phyloP scores from a whole-genome alignment of 495 filamentous ascomycete species.

The Penicillium ochrochloron region DNA sequence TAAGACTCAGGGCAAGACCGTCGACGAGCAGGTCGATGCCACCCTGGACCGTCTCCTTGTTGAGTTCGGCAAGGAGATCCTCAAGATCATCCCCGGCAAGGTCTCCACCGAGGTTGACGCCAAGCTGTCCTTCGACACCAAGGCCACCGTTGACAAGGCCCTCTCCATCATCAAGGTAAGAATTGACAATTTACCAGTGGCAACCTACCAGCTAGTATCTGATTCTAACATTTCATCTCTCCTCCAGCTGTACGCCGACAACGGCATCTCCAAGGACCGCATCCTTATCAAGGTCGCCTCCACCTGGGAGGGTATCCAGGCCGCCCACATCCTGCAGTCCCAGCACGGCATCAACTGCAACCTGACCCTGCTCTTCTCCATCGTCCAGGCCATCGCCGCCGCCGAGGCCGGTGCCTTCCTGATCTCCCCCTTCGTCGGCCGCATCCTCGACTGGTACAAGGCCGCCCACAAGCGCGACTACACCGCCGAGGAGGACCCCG shows the following conservation, averaged over 20 bases:
- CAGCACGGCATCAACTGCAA: constrained; percentile 97
- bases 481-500: constrained; percentile 85
- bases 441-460: constrained; percentile 99
- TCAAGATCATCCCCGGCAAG: constrained; percentile 95
- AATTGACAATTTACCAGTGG: not conserved
- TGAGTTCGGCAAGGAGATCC: constrained; percentile 96
- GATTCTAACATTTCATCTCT: not conserved
- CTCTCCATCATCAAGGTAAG: constrained; percentile 93
- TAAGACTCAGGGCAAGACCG: constrained; percentile 67
- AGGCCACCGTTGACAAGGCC: constrained; percentile 93
- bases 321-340: constrained; percentile 89
- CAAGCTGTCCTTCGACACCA: constrained; percentile 91
- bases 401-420: constrained; percentile 97
- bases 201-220: not conserved
- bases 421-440: constrained; percentile 99
- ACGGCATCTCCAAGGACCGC: constrained; percentile 90
- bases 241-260: constrained; percentile 83
- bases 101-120: constrained; percentile 99
- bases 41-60: constrained; percentile 92
- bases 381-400: constrained; percentile 91
- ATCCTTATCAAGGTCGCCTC: constrained; percentile 68
- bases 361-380: constrained; percentile 98
- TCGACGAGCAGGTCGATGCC: constrained; percentile 79
- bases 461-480: constrained; percentile 92
- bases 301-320: constrained; percentile 94